Evolutionary conservation across 1,284 basidiomycete genomes (phyloP), one percentile per base, ranked within the genome.

Genomic region (Puccinia triticina): DNA sequence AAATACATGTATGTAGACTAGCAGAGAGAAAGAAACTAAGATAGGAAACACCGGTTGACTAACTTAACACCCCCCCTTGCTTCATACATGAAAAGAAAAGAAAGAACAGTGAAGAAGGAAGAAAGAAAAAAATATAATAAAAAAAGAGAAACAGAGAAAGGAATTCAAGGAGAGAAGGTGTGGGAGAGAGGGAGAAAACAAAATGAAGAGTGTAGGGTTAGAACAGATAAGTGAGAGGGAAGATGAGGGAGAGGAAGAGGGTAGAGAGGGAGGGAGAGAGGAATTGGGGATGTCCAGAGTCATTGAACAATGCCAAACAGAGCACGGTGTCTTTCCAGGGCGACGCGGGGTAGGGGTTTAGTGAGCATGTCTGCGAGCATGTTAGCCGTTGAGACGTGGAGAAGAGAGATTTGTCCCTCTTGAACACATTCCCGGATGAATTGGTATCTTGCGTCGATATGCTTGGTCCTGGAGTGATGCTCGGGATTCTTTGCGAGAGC

Each of bases 361-460:
- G 59, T 7, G 8, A 61, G 21, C 59, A 61, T 61, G 59, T 61
- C 18, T 10, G 43, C 43, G 29, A 32, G 23, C 21, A 73, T 48
- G 40, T 26, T n/a, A n/a, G n/a, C n/a, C 7, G 43, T 48, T n/a
- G 40, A 23, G 76, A 1, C 85, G 43, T 71, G 40, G 16, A 40
- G 32, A 40, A 71, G 37, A 1, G 29, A 37, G 5, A 71, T 37
- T 2, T 10, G 18, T n/a, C n/a, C 43, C 14, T 83, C 64, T 0
- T 85, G 84, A 0, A 89, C 86, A 0, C 76, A 78, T 64, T 90
- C 88, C 0, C 88, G 86, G 16, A 90, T 85, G 64, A 86, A 88
- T 75, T 90, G 89, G 75, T 88, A 85, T 0, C 84, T 82, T 18
- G 89, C 85, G 67, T 89, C 86, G 69, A 90, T 89, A 82, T 90